These are phyloP conservation scores for Trichoderma gamsii DNA, from an alignment of 495 filamentous ascomycete genomes.

Conservation along the genomic window DNA sequence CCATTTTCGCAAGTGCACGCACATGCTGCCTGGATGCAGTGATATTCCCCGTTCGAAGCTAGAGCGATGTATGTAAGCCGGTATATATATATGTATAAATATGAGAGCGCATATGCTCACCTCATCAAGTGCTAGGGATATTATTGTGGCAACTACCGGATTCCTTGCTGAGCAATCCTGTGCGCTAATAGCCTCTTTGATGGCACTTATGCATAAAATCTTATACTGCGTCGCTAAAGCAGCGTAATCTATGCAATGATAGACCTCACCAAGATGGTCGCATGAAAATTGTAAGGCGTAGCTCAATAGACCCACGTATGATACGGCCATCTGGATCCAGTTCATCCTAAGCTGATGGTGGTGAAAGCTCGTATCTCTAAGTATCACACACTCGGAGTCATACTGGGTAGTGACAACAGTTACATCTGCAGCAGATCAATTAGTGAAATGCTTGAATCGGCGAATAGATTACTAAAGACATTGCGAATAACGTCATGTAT, in stretches of 20 bases:
- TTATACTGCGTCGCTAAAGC: not conserved
- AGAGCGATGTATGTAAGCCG: not conserved
- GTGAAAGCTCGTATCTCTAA: not conserved
- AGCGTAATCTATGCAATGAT: not conserved
- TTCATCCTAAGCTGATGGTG: not conserved
- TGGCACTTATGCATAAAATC: not conserved
- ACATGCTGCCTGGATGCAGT: not conserved
- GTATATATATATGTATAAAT: not conserved
- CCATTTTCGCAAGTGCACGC: not conserved
- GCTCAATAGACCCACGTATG: not conserved
- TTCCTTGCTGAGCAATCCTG: not conserved
- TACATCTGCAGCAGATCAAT: not conserved
- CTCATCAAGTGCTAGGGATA: not conserved
- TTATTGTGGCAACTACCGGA: not conserved
- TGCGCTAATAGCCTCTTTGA: not conserved
- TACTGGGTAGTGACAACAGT: slow-evolving; percentile 17
- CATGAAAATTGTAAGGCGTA: not conserved
- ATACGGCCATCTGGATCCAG: not conserved
- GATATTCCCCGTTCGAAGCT: not conserved
- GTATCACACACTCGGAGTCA: slow-evolving; percentile 6
- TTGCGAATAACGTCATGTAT: not conserved
- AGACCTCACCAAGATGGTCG: not conserved
- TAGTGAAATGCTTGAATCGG: not conserved
- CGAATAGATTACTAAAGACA: not conserved
- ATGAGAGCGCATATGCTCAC: not conserved